These are phyloP conservation scores for Colletotrichum sojae DNA, from an alignment of 2,329 filamentous ascomycete species.

Conservation along the genomic window DNA sequence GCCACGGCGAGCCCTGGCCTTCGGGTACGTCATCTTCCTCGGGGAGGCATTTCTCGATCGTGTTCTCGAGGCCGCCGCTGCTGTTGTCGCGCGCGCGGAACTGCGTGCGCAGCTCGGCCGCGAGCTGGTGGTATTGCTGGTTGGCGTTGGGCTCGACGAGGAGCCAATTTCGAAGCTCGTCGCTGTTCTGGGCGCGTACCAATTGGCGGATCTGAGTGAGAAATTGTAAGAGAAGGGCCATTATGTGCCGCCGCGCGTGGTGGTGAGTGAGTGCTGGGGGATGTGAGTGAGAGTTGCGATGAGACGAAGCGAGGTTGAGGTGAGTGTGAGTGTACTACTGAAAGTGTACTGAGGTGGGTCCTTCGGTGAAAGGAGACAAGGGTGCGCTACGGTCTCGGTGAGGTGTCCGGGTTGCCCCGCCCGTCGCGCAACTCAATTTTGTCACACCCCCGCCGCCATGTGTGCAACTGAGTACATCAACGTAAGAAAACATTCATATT, in stretches of 20 bases:
- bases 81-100: constrained; percentile 60
- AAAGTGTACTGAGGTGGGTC: constrained; percentile 24
- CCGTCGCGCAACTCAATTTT: neutral
- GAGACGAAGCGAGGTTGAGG: constrained; percentile 12
- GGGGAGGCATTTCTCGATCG: constrained; percentile 75
- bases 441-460: too few species aligned
- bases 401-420: constrained; percentile 8
- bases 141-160: constrained; percentile 81
- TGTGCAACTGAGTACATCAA: too few species aligned
- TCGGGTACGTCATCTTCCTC: constrained; percentile 75
- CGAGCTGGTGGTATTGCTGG: constrained; percentile 77
- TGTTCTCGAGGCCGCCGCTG: constrained; percentile 69
- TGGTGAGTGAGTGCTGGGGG: neutral
- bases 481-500: neutral
- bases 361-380: constrained; percentile 24
- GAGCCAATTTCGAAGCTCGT: constrained; percentile 77
- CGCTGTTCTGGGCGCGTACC: constrained; percentile 74
- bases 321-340: neutral
- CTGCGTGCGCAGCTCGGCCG: constrained; percentile 73
- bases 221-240: constrained; percentile 78
- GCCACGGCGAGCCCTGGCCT: constrained; percentile 78
- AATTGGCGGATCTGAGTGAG: constrained; percentile 74
- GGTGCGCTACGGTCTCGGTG: constrained; percentile 14
- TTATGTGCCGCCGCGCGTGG: constrained; percentile 49
- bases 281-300: constrained; percentile 16